These are phyloP conservation scores for Aureobasidium melanogenum DNA, from an alignment of 2,329 filamentous ascomycete species.

Conservation along the genomic window DNA sequence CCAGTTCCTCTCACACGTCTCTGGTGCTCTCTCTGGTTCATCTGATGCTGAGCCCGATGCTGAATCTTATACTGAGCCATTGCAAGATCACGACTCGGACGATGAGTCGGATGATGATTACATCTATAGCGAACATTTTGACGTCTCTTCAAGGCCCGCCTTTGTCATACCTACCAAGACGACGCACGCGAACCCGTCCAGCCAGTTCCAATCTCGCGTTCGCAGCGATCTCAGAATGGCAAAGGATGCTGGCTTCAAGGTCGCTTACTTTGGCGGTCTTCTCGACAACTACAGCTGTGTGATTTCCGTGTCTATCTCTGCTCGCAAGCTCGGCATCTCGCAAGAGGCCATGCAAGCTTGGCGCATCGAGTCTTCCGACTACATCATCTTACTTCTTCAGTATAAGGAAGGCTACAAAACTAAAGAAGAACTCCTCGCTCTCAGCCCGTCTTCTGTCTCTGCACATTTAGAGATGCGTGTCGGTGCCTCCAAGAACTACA, in stretches of 20 bases:
- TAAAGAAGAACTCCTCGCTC: slow-evolving; percentile 45
- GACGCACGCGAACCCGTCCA: neutral
- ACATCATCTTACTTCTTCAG: slow-evolving; percentile 64
- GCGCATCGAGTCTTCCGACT: slow-evolving; percentile 58
- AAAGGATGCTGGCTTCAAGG: slow-evolving; percentile 58
- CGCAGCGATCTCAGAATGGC: slow-evolving; percentile 50
- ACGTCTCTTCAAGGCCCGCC: neutral
- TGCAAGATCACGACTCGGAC: neutral
- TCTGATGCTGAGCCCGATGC: slow-evolving; percentile 31
- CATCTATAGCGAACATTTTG: slow-evolving; percentile 25
- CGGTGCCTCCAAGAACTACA: slow-evolving; percentile 63
- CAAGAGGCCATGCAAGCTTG: slow-evolving; percentile 69
- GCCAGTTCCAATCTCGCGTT: slow-evolving; percentile 20
- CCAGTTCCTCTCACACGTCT: slow-evolving; percentile 41
- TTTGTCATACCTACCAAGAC: neutral
- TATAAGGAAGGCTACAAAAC: slow-evolving; percentile 54
- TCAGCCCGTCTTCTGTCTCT: slow-evolving; percentile 27
- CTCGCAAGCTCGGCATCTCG: slow-evolving; percentile 62
- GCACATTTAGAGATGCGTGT: slow-evolving; percentile 53
- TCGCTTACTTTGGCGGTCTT: slow-evolving; percentile 53
- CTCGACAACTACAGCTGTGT: slow-evolving; percentile 40
- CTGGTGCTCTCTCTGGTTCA: slow-evolving; percentile 30
- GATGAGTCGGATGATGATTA: slow-evolving; percentile 33
- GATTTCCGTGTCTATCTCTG: slow-evolving; percentile 60
- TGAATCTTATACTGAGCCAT: slow-evolving; percentile 22